phyloP scores from a whole-genome alignment of 2,329 filamentous ascomycete genomes.

The Xylariaceae sp. region DNA sequence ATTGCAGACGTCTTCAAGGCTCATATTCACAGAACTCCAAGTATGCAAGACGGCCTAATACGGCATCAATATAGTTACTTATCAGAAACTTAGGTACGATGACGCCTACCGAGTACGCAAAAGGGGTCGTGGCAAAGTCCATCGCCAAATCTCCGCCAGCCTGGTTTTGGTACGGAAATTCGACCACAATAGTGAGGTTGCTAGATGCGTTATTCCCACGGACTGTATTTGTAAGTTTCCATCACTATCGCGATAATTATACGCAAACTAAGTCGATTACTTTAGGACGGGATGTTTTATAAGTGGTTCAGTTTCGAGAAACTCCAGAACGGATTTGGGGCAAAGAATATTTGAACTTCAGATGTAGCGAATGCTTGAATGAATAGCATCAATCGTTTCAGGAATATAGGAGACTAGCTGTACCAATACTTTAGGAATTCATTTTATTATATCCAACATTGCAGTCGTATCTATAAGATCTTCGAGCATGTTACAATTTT shows the following conservation, averaged over 20 bases:
- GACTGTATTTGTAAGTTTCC: neutral
- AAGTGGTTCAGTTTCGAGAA: neutral
- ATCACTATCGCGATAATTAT: neutral
- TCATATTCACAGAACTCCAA: neutral
- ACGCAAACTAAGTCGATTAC: neutral
- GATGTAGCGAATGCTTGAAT: neutral
- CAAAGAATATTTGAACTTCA: neutral
- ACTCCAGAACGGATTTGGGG: neutral
- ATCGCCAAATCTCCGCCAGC: neutral
- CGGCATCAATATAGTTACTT: neutral
- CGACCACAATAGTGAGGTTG: neutral
- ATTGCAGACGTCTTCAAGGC: constrained; percentile 15
- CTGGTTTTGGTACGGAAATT: neutral
- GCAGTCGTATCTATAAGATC: too few species aligned
- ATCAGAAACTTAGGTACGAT: neutral
- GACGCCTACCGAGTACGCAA: neutral
- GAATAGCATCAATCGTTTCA: neutral
- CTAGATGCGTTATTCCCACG: neutral
- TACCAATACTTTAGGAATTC: neutral
- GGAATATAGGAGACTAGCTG: neutral
- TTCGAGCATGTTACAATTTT: too few species aligned
- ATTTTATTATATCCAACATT: neutral
- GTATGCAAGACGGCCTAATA: neutral
- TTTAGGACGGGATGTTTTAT: neutral
- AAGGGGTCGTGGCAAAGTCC: neutral